Conservation (phyloP, 2,329 filamentous ascomycete species). For the Thelonectria discophora region DNA sequence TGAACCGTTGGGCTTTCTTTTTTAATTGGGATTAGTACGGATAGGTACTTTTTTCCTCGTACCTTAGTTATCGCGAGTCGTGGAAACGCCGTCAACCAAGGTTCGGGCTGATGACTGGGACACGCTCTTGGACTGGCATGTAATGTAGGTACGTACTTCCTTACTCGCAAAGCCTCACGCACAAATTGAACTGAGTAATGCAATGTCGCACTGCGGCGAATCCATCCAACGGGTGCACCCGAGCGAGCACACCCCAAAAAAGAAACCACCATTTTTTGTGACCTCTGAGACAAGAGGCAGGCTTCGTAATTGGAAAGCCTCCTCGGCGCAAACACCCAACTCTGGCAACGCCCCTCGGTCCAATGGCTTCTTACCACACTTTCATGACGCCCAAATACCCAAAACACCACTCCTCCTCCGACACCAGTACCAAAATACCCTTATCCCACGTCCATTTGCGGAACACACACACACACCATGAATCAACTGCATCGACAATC, state of each 20-base stretch:
- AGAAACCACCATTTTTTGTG: background rate
- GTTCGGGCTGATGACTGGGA: no score
- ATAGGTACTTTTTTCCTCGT: background rate
- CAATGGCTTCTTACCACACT: background rate
- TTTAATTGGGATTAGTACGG: background rate
- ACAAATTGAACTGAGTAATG: no score
- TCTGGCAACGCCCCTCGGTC: conserved; percentile 14
- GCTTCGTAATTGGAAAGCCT: background rate
- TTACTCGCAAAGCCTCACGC: background rate
- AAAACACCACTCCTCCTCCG: conserved; percentile 2
- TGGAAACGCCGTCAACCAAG: background rate
- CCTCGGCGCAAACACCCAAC: conserved; percentile 9
- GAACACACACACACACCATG: no score
- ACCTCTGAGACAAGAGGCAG: no score
- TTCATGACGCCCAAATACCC: background rate
- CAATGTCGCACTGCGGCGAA: background rate
- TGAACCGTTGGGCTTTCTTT: background rate
- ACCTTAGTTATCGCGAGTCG: background rate
- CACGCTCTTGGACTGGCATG: no score
- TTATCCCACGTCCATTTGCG: conserved; percentile 12
- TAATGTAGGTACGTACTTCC: background rate
- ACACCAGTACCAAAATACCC: background rate
- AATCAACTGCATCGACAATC: conserved; percentile 1
- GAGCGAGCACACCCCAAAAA: conserved; percentile 15
- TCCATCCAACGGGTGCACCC: conserved; percentile 12